Evolutionary conservation across 352 stramenopile species (phyloP).

Genomic region (Globisporangium takayamanum): DNA sequence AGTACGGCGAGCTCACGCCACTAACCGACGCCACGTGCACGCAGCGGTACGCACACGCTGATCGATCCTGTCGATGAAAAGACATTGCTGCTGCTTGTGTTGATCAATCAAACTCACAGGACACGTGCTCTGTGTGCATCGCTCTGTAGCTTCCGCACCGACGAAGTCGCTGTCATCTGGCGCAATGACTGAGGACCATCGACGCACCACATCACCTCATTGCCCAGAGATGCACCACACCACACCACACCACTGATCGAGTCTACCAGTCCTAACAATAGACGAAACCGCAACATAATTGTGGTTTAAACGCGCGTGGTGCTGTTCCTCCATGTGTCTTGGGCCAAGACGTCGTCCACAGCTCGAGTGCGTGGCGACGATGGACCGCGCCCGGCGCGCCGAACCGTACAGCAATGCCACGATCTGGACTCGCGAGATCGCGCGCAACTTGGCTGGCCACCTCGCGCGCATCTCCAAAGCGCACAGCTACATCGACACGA

Average conservation of each 20-base stretch:
- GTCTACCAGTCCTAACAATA: no score
- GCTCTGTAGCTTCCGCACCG: slow-evolving; percentile 90
- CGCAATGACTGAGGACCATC: slow-evolving; percentile 51
- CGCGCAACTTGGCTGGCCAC: slow-evolving; percentile 60
- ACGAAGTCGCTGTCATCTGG: slow-evolving; percentile 97
- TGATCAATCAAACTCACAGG: background rate
- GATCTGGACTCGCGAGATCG: slow-evolving; percentile 69
- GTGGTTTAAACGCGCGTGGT: no score
- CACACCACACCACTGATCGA: no score
- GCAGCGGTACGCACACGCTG: slow-evolving; percentile 66
- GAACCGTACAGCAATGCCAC: slow-evolving; percentile 76
- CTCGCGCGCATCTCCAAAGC: slow-evolving; percentile 61
- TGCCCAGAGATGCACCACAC: no score
- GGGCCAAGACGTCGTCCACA: no score
- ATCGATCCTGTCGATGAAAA: background rate
- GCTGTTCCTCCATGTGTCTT: background rate
- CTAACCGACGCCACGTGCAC: slow-evolving; percentile 92
- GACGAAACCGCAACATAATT: no score
- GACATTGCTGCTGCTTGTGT: background rate
- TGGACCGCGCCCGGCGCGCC: slow-evolving; percentile 63
- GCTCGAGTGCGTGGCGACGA: slow-evolving; percentile 8
- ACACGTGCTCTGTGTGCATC: background rate
- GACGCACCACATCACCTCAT: background rate
- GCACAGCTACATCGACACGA: slow-evolving; percentile 68
- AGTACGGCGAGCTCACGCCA: slow-evolving; percentile 89